These are phyloP conservation scores for Turnera subulata DNA, from an alignment of 345 rosid genomes.

Conservation along the genomic window DNA sequence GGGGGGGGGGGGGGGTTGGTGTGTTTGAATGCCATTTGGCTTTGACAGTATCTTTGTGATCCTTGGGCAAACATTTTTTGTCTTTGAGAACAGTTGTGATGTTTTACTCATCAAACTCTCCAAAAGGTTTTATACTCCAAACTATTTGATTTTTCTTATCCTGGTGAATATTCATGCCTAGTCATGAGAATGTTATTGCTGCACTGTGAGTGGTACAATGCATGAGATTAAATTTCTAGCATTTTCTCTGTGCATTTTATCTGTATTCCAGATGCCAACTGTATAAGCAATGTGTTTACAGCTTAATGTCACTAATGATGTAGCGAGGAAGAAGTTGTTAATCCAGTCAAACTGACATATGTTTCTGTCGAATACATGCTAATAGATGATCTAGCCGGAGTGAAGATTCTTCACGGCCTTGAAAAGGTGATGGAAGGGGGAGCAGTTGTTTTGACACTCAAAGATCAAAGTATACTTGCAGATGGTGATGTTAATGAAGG, in stretches of 20 bases:
- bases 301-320: slow-evolving; percentile 10
- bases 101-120: not conserved
- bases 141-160: not conserved
- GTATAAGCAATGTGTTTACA: slow-evolving; percentile 7
- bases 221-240: not conserved
- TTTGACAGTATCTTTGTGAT: not conserved
- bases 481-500: slow-evolving; percentile 86
- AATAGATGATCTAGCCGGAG: slow-evolving; percentile 76
- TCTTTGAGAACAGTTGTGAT: not conserved
- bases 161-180: not conserved
- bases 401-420: slow-evolving; percentile 84
- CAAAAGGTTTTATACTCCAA: not conserved
- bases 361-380: slow-evolving; percentile 21
- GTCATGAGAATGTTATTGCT: not conserved
- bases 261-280: not conserved
- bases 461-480: slow-evolving; percentile 85
- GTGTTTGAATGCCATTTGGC: not conserved
- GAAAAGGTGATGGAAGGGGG: slow-evolving; percentile 95
- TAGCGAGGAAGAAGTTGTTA: slow-evolving; percentile 3
- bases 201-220: not conserved
- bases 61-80: not conserved
- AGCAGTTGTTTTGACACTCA: slow-evolving; percentile 90
- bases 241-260: not conserved
- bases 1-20: too few species aligned
- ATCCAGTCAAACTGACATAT: not conserved